Evolutionary conservation across 768 basidiomycete genomes (phyloP).

Genomic region (Trametes punicea): DNA sequence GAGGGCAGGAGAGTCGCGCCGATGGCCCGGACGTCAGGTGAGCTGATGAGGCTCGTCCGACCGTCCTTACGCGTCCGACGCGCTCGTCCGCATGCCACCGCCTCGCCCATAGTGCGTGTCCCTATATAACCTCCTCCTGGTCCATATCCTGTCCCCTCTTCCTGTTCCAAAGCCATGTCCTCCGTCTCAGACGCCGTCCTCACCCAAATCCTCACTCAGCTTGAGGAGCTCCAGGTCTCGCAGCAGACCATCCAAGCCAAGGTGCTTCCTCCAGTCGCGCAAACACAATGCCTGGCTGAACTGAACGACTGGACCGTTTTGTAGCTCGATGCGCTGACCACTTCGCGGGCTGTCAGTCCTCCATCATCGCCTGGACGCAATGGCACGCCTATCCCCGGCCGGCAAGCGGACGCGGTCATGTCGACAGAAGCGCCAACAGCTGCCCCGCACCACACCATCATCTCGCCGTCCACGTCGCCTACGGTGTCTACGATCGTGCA

Average conservation of each 20-base stretch:
- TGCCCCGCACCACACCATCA: conserved; percentile 25
- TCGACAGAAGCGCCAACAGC: conserved; percentile 28
- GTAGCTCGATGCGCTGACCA: conserved; percentile 52
- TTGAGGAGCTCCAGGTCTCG: conserved; percentile 66
- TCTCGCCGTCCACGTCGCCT: conserved; percentile 17
- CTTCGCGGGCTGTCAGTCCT: conserved; percentile 21
- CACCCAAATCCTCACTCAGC: conserved; percentile 68
- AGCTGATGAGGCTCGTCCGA: conserved; percentile 8
- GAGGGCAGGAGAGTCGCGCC: conserved; percentile 3
- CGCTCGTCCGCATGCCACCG: conserved; percentile 2
- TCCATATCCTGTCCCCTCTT: neutral
- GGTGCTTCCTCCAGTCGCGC: conserved; percentile 38
- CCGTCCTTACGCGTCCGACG: too few relatives aligned
- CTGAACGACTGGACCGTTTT: neutral
- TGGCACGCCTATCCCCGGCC: conserved; percentile 29
- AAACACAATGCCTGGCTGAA: neutral
- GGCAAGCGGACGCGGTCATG: conserved; percentile 28
- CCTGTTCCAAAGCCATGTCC: conserved; percentile 11
- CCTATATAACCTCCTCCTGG: conserved; percentile 7
- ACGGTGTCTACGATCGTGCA: neutral
- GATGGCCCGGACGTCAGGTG: conserved; percentile 20
- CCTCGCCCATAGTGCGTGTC: conserved; percentile 19
- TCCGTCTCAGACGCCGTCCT: conserved; percentile 50
- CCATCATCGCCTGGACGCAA: conserved; percentile 31
- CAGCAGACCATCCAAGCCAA: conserved; percentile 80